Evolutionary conservation across 371 early-diverging fungal genomes (phyloP).

Genomic region (Mucor velutinosus): DNA sequence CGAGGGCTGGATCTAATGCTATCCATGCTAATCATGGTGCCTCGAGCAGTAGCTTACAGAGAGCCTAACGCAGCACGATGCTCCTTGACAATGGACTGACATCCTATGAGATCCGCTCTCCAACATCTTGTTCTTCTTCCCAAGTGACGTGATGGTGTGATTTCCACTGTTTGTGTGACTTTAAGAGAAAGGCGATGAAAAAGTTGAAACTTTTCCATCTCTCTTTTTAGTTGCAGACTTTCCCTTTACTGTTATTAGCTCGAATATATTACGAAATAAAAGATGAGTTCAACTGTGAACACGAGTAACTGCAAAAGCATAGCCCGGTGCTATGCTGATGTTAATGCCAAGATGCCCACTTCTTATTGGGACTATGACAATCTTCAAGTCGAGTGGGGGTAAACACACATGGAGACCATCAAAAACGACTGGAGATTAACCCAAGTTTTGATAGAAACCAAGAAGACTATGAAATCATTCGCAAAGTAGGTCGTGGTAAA

Average conservation of each 20-base stretch:
- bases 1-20: too few species aligned
- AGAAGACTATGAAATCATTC: constrained; percentile 96
- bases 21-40: too few species aligned
- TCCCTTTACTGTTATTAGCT: not conserved
- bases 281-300: constrained; percentile 13
- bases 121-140: not conserved
- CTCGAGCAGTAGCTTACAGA: too few species aligned
- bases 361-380: constrained; percentile 98
- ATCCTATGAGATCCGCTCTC: not conserved
- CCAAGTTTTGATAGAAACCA: constrained; percentile 64
- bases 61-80: too few species aligned
- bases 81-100: too few species aligned
- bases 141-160: constrained; percentile 1
- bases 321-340: constrained; percentile 89
- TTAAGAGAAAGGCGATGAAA: not conserved
- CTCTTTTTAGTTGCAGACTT: not conserved
- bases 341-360: constrained; percentile 78
- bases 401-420: constrained; percentile 1
- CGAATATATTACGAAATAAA: not conserved
- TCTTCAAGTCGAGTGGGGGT: constrained; percentile 85
- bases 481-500: constrained; percentile 98
- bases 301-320: constrained; percentile 45
- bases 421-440: not conserved
- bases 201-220: not conserved
- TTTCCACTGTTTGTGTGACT: constrained; percentile 9